A percentile compares a stretch with the other conserved stretches of the same genome.
These are phyloP conservation scores for Lipomyces mesembrius DNA, from an alignment of 805 yeast genomes.

Conservation along the genomic window DNA sequence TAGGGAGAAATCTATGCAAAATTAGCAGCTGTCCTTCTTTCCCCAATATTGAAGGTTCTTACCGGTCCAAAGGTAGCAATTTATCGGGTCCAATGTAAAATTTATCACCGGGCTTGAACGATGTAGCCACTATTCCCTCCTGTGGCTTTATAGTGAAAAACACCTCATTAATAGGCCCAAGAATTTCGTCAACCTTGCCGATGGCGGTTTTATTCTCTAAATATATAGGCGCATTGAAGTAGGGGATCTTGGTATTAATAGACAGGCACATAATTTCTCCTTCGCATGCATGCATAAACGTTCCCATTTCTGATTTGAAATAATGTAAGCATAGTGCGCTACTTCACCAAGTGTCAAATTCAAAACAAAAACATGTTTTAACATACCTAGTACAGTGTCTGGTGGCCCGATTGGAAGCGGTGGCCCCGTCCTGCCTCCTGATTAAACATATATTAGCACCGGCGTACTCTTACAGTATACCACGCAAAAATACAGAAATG, in stretches of 20 bases:
- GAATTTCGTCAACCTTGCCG: slow-evolving; percentile 97
- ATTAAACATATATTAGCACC: background rate
- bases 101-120: slow-evolving; percentile 95
- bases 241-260: slow-evolving; percentile 91
- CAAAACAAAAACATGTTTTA: background rate
- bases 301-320: slow-evolving; percentile 73
- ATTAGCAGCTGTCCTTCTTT: slow-evolving; percentile 2
- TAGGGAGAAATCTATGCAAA: slow-evolving; percentile 70
- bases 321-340: background rate
- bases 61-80: slow-evolving; percentile 89
- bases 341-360: background rate
- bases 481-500: background rate
- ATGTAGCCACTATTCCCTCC: slow-evolving; percentile 93
- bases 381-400: slow-evolving; percentile 64
- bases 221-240: slow-evolving; percentile 97
- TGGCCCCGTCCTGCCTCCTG: slow-evolving; percentile 72
- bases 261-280: slow-evolving; percentile 97
- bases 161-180: slow-evolving; percentile 98
- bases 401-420: slow-evolving; percentile 92
- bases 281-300: slow-evolving; percentile 89
- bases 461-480: background rate
- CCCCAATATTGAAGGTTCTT: background rate
- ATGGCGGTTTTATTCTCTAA: slow-evolving; percentile 93
- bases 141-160: slow-evolving; percentile 93
- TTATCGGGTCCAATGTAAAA: slow-evolving; percentile 95